Percentiles rank a stretch among this genome's conserved stretches.
Evolutionary conservation across 2,329 filamentous ascomycete species (phyloP).

Genomic region (Metarhizium robertsii): DNA sequence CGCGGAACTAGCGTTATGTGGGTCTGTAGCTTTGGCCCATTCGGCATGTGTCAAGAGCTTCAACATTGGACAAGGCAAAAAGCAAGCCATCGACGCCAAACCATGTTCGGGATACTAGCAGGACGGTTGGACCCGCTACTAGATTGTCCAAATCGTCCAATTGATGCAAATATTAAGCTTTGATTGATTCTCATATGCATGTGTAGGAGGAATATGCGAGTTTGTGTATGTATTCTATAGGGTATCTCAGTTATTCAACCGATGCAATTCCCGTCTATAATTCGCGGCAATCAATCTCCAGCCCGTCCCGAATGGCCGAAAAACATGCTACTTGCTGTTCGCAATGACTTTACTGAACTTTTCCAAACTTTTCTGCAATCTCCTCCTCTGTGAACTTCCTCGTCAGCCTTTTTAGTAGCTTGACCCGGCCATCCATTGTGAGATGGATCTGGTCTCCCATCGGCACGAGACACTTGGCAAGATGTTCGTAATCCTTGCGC

Average conservation of each 20-base stretch:
- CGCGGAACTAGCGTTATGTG: not conserved
- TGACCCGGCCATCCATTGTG: slow-evolving; percentile 52
- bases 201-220: not conserved
- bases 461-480: slow-evolving; percentile 64
- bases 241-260: not conserved
- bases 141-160: too few relatives aligned
- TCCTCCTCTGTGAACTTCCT: slow-evolving; percentile 55
- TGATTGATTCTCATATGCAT: too few relatives aligned
- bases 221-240: not conserved
- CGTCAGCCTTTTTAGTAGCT: slow-evolving; percentile 57
- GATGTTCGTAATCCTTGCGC: slow-evolving; percentile 59
- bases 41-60: too few relatives aligned
- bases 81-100: too few relatives aligned
- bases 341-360: not conserved
- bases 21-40: not conserved
- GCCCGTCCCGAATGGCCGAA: not conserved
- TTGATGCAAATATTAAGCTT: not conserved
- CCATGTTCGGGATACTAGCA: too few relatives aligned
- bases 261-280: not conserved
- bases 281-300: not conserved
- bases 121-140: too few relatives aligned
- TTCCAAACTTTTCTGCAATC: slow-evolving; percentile 46
- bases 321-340: not conserved
- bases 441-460: slow-evolving; percentile 62
- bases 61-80: too few relatives aligned